Evolutionary conservation across 2,329 filamentous ascomycete species (phyloP), one percentile per base, ranked within the genome.

Genomic region (Rhynchosporium graminicola): DNA sequence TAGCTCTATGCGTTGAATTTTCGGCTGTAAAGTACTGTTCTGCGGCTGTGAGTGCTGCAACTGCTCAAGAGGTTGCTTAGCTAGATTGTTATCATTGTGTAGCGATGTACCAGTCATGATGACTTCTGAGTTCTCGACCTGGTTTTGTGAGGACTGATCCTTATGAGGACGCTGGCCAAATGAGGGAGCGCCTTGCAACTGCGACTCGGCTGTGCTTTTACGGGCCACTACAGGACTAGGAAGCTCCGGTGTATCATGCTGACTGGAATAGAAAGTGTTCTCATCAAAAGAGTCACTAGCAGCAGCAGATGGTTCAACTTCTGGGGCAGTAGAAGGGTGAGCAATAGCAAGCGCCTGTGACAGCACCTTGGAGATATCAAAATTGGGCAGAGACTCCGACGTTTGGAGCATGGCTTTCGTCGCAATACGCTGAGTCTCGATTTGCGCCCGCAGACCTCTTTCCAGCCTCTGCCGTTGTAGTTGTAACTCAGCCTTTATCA

Each of bases 221-320:
- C 66, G 68, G 57, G 62, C 65, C 56, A 66, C 63, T 46, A 70
- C 67, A 45, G 79, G 78, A 63, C 79, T 77, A 56, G 77, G 79
- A 36, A 80, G 82, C 61, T 85, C 81, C 64, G 85, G 84, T 67
- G 92, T 96, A 75, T 93, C 90, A 80, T 93, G 88, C 79, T 89
- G 91, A 78, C 93, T 97, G 69, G 94, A 97, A 80, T 98, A 97
- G 77, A 96, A 96, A 46, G 92, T 95, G 74, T 96, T 92, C 75
- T 96, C 89, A 77, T 97, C 92, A 78, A 92, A 91, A 42, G 91
- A 95, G 76, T 94, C 91, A 82, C 83, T 90, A 73, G 84, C 82
- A 75, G 86, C 86, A 76, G 77, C 71, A 69, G 77, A 81, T 69
- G 80, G 80, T 78, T 85, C 83, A 80, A 80, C 80, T 69, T 82